These are phyloP conservation scores for Rubia yunnanensis DNA, from an alignment of 257 asterid species.

Conservation along the genomic window DNA sequence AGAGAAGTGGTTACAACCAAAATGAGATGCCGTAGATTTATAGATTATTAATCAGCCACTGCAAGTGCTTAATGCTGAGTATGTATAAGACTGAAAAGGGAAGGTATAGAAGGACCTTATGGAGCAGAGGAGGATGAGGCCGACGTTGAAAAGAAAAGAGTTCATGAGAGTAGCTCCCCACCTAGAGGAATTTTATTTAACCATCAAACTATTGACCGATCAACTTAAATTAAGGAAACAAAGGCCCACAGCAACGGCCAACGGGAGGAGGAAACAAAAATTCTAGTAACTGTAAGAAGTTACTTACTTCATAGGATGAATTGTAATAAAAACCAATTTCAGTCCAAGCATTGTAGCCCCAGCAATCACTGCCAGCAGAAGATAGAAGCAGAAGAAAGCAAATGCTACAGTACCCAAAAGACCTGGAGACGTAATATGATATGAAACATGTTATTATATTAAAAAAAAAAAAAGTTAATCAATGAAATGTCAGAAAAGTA, in stretches of 20 bases:
- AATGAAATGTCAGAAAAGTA: conserved; percentile 8
- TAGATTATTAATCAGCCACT: not conserved
- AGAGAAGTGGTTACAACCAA: conserved; percentile 7
- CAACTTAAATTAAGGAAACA: conserved; percentile 2
- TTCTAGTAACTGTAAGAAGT: not conserved
- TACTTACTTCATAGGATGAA: conserved; percentile 96
- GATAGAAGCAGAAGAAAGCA: conserved; percentile 98
- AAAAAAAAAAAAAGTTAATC: conserved; percentile 11
- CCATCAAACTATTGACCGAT: conserved; percentile 5
- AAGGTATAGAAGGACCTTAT: conserved; percentile 50
- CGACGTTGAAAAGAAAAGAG: conserved; percentile 85
- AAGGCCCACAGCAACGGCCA: conserved; percentile 8
- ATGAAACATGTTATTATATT: not conserved
- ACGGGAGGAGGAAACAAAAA: conserved; percentile 1
- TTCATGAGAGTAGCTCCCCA: conserved; percentile 97
- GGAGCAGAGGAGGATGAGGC: conserved; percentile 87
- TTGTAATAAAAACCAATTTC: conserved; percentile 79
- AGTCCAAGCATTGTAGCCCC: conserved; percentile 99
- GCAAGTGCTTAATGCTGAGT: not conserved
- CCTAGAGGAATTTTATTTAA: conserved; percentile 30
- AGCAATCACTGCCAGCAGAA: conserved; percentile 89
- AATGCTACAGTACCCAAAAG: conserved; percentile 96
- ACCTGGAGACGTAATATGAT: conserved; percentile 40
- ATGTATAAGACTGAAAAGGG: conserved; percentile 11
- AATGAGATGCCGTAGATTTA: not conserved